Evolutionary conservation across 1,284 basidiomycete genomes (phyloP).

Genomic region (Ganoderma multipileum): DNA sequence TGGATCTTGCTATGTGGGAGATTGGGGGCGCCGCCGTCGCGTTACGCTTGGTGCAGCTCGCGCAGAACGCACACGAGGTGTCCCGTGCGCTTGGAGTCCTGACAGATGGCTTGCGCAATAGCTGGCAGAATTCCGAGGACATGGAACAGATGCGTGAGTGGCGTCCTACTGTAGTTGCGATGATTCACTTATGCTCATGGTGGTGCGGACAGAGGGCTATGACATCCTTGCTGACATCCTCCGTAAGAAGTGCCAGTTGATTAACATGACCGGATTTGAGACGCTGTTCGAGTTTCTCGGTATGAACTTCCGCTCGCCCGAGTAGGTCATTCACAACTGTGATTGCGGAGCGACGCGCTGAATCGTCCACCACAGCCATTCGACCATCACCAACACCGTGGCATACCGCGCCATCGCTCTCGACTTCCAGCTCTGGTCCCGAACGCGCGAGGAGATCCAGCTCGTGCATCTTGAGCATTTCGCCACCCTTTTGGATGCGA

Average conservation of each 20-base stretch:
- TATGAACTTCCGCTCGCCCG: slow-evolving; percentile 80
- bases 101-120: slow-evolving; percentile 78
- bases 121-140: slow-evolving; percentile 93
- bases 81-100: slow-evolving; percentile 77
- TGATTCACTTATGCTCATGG: background rate
- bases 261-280: slow-evolving; percentile 81
- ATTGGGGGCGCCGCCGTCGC: slow-evolving; percentile 84
- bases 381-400: slow-evolving; percentile 82
- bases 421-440: slow-evolving; percentile 92
- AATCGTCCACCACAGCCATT: slow-evolving; percentile 57
- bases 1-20: slow-evolving; percentile 84
- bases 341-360: background rate
- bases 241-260: slow-evolving; percentile 72
- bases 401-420: slow-evolving; percentile 87
- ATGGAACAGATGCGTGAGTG: slow-evolving; percentile 84
- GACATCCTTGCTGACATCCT: slow-evolving; percentile 85
- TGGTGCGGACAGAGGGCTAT: slow-evolving; percentile 71
- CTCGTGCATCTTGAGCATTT: slow-evolving; percentile 85
- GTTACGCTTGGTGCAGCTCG: slow-evolving; percentile 81
- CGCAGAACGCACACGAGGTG: slow-evolving; percentile 78
- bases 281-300: slow-evolving; percentile 87
- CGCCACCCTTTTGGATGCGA: slow-evolving; percentile 71
- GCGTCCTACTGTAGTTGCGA: slow-evolving; percentile 34
- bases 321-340: slow-evolving; percentile 54
- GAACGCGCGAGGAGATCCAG: slow-evolving; percentile 73